A percentile compares a stretch with the other conserved stretches of the same genome.
phyloP scores from a whole-genome alignment of 2,329 filamentous ascomycete genomes.

The Penicillium sp. region DNA sequence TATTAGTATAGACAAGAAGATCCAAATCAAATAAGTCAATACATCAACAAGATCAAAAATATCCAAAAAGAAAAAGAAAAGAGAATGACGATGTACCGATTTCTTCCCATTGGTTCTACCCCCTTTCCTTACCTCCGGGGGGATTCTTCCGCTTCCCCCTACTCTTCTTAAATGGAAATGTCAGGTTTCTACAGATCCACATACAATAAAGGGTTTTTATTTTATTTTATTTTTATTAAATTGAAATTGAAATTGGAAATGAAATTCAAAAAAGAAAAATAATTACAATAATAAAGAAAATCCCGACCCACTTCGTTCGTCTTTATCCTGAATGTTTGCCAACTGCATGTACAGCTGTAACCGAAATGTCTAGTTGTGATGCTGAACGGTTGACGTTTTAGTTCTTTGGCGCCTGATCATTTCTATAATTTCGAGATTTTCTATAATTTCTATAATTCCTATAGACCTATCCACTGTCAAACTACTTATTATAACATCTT shows the following conservation, averaged over 20 bases:
- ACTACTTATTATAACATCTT: constrained; percentile 22
- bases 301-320: constrained; percentile 20
- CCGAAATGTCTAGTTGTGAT: constrained; percentile 25
- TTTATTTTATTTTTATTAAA: neutral
- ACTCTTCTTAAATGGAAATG: constrained; percentile 9
- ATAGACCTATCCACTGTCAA: constrained; percentile 28
- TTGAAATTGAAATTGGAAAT: constrained; percentile 2
- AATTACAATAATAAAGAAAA: constrained; percentile 9
- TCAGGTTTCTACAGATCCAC: constrained; percentile 7
- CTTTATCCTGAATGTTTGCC: constrained; percentile 30
- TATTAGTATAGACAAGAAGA: neutral
- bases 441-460: constrained; percentile 19
- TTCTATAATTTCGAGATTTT: constrained; percentile 12
- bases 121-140: constrained; percentile 16
- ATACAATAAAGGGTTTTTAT: constrained; percentile 9
- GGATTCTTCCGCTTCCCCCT: constrained; percentile 15
- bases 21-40: neutral
- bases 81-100: constrained; percentile 12
- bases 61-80: neutral
- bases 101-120: constrained; percentile 13
- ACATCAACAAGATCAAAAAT: neutral
- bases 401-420: constrained; percentile 27
- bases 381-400: constrained; percentile 27
- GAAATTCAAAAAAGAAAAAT: constrained; percentile 5
- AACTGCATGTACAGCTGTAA: constrained; percentile 33